Base-by-base conservation (phyloP, 2,329 filamentous ascomycete species). In the Colletotrichum truncatum region DNA sequence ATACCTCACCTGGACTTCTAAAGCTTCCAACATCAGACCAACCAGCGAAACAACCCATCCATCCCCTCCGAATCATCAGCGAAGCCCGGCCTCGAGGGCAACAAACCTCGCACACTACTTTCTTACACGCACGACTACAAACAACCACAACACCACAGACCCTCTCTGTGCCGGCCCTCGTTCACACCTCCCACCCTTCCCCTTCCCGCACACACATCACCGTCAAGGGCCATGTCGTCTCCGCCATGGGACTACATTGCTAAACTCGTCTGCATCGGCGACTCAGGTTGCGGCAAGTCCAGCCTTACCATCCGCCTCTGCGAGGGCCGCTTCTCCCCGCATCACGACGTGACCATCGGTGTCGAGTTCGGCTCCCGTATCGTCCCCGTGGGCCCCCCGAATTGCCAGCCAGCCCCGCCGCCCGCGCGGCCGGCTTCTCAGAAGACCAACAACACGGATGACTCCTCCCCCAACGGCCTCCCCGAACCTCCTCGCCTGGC, bases 181-280 rank as follows among this genome's bases (percentile, higher is more conserved):
- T 6, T 26, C 30, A 12, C 56, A 32, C 23, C 49, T 41, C 46
- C 18, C 41, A 38, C 12, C 8, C 57, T 55, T 38, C 64, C 55
- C 46, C 18, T 52, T 52, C 5, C 46, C 48, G 36, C 63, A 52
- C 53, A 39, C 64, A 51, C 51, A 56, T 32, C 62, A 64, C 53
- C 66, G 56, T n/a, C 25, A 66, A 43, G 43, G 57, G 69, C 72
- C 76, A 89, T 89, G 86, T 85, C 85, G 75, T 78, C 82, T 69
- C 87, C 90, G 74, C 91, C 93, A 79, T 98, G 95, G 95, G 94
- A 98, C 83, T 98, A 97, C 84, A 99, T 98, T 77, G 94, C 95
- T 79, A 99, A 99, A 82, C 93, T 99, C 73, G 95, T 98, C 76
- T 97, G 93, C 82, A 94, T 99, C 74, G 96, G 96, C 78, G 96